phyloP scores from a whole-genome alignment of 2,329 filamentous ascomycete species.

The Cercospora citrullina region DNA sequence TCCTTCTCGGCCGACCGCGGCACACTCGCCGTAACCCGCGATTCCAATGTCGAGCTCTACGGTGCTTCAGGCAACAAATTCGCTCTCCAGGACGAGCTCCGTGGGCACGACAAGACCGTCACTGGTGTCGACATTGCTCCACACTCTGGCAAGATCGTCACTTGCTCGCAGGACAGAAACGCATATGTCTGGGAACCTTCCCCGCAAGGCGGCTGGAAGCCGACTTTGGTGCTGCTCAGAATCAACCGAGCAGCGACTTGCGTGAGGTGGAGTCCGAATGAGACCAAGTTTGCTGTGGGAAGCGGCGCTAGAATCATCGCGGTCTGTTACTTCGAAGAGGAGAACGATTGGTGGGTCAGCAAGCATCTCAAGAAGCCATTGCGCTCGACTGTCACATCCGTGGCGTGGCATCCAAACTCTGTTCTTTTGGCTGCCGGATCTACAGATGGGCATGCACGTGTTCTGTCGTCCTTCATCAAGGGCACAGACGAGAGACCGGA shows the following conservation, averaged over 20 bases:
- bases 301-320: slow-evolving; percentile 94
- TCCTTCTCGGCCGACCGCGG: slow-evolving; percentile 92
- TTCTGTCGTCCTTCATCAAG: slow-evolving; percentile 96
- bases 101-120: slow-evolving; percentile 94
- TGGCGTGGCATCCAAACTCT: slow-evolving; percentile 97
- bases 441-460: slow-evolving; percentile 94
- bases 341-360: slow-evolving; percentile 99
- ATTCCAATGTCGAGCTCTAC: slow-evolving; percentile 89
- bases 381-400: slow-evolving; percentile 90
- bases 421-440: slow-evolving; percentile 91
- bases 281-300: slow-evolving; percentile 96
- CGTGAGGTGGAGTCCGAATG: slow-evolving; percentile 94
- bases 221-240: slow-evolving; percentile 91
- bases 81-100: slow-evolving; percentile 88
- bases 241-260: slow-evolving; percentile 97
- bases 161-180: slow-evolving; percentile 97
- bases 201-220: slow-evolving; percentile 87
- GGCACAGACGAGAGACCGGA: slow-evolving; percentile 84
- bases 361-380: slow-evolving; percentile 99
- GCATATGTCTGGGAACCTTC: slow-evolving; percentile 97
- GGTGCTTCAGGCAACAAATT: slow-evolving; percentile 64
- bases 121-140: slow-evolving; percentile 96
- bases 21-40: slow-evolving; percentile 86
- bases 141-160: slow-evolving; percentile 87
- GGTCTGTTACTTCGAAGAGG: slow-evolving; percentile 97